Percentiles rank a stretch among this genome's conserved stretches.
Evolutionary conservation across 202 grass and related monocot species (phyloP).

Genomic region (Saccharum hybrid): DNA sequence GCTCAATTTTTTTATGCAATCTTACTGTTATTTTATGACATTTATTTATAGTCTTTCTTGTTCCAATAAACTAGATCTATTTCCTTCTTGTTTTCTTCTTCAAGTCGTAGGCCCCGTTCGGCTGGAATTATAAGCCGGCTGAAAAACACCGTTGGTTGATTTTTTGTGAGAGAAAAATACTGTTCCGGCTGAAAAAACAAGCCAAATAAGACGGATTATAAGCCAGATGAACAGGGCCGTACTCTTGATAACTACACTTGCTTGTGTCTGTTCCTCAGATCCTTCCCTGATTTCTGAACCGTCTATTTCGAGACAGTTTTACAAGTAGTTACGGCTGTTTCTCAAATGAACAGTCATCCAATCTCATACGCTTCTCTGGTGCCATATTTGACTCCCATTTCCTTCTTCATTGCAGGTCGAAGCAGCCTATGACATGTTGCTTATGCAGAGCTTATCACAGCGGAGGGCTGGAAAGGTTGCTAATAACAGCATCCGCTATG

Average conservation of each 20-base stretch:
- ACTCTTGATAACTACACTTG: constrained; percentile 53
- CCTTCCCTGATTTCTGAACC: constrained; percentile 41
- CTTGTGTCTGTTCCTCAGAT: constrained; percentile 41
- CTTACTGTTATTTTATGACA: neutral
- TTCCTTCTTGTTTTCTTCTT: constrained; percentile 44
- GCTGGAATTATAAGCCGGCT: too few relatives aligned
- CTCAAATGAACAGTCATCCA: neutral
- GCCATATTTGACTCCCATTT: constrained; percentile 31
- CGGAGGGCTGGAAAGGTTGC: constrained; percentile 88
- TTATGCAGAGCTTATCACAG: constrained; percentile 88
- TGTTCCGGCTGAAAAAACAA: too few relatives aligned
- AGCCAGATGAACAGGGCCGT: too few relatives aligned
- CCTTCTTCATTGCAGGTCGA: constrained; percentile 69
- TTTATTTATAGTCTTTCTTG: constrained; percentile 43
- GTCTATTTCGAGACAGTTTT: constrained; percentile 40
- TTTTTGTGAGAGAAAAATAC: too few relatives aligned
- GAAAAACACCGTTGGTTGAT: too few relatives aligned
- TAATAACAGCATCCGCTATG: constrained; percentile 77
- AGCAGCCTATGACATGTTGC: constrained; percentile 88
- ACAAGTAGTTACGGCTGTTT: constrained; percentile 6
- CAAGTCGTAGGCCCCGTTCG: too few relatives aligned
- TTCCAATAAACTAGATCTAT: constrained; percentile 32
- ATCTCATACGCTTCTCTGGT: neutral
- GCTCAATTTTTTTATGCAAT: constrained; percentile 34
- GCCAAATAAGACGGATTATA: too few relatives aligned